Base-by-base conservation (phyloP, 2,329 filamentous ascomycete genomes). In the Myotisia sp. region DNA sequence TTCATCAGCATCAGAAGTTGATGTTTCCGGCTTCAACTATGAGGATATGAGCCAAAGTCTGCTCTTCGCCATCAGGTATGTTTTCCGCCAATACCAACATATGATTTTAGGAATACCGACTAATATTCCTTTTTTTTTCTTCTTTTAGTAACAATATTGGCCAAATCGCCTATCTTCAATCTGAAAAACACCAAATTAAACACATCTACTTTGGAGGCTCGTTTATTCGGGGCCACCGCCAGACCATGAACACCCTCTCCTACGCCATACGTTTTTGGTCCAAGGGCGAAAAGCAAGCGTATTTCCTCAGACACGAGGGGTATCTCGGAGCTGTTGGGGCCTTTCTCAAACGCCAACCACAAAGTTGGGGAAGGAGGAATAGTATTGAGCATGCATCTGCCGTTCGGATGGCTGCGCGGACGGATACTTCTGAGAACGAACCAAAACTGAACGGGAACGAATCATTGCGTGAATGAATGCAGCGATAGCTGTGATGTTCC, bases 201-300 rank as follows among this genome's bases (percentile, higher is more conserved):
- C 76, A 87, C 51, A 95, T 98, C 41, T 98, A 98, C 63, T 98
- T 98, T 58, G 90, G 90, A 14, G 90, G 90, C 16, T 90, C 81
- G 5, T 98, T 95, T 54, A 95, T 98, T 52, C 77, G 90, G 26
- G 90, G 90, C 26, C 90, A 98, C 56, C 76, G 81, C 10, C 90
- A 95, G 61, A 98, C 90, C 8, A 98, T 98, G 74, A 92, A 95
- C 58, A 95, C 90, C 0, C 67, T 98, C 6, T 86, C 80, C 36
- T 98, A 93, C 52, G 90, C 87, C 52, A 94, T 98, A 60, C 84
- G 84, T 47, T 98, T 95, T 61, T 98, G 90, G 90, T 85, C 80
- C 45, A 84, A 90, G 52, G 87, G 86, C 26, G 69, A 76, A 51
- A 94, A 93, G 58, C 84, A 94, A 58, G 90, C 90, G 0, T 95